Base-by-base conservation (phyloP, 2,329 filamentous ascomycete species). In the Graphilbum ipis-grandicollis region DNA sequence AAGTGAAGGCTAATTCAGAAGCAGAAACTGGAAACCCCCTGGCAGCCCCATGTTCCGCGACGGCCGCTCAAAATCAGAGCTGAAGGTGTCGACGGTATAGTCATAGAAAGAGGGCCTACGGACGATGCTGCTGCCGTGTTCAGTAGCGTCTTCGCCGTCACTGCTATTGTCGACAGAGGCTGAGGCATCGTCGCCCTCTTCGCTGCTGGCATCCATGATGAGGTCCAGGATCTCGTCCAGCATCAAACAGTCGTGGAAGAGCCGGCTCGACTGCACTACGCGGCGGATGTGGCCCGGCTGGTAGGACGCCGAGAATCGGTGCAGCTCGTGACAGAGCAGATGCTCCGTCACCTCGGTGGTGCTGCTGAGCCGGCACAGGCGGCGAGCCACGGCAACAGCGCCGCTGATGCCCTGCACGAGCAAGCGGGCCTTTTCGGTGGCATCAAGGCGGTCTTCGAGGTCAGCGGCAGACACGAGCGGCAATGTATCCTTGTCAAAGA, bases 11-110 rank as follows among this genome's bases (percentile, higher is more conserved):
- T 47, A 58, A 44, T 58, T 58, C 35, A 59, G 22, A 1, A 51
- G 46, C 50, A 59, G 51, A 37, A 59, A 56, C 10, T 48, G 52
- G 38, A 59, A 56, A 1, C 55, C 55, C 46, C 54, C 52, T 1
- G 54, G 55, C 39, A 55, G 31, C 1, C 56, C 56, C 46, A 57
- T 56, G 28, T 55, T 54, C 40, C 52, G 48, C 33, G 51, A 50
- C 12, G 48, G 48, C 25, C 53, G 45, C 41, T 52, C 48, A 22
- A 48, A 49, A 5, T 48, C 48, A 37, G 47, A 49, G 32, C 48
- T 47, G 18, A 51, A 50, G 17, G 42, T 44, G 25, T 52, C 47
- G 18, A 38, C 43, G 26, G 43, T 33, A 28, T 48, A 41, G 31
- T 50, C 48, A 28, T 51, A 47, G 19, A 40, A 43, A 2, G 50